Evolutionary conservation across 1,139 yeast species (phyloP).

Genomic region (Saccharomycopsis hybrid): DNA sequence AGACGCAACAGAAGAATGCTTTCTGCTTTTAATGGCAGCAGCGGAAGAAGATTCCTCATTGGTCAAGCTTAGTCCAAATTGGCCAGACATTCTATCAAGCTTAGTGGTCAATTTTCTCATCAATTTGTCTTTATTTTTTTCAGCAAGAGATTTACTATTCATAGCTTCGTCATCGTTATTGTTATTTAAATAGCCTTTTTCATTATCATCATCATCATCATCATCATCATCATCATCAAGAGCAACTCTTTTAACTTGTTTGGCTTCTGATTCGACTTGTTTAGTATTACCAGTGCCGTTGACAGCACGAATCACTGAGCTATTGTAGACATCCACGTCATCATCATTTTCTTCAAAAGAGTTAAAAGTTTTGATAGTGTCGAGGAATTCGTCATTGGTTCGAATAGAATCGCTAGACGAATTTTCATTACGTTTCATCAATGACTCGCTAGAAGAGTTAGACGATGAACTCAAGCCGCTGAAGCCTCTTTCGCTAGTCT

Average conservation of each 20-base stretch:
- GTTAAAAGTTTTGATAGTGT: slow-evolving; percentile 1
- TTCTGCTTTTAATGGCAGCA: not conserved
- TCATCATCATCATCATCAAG: not conserved
- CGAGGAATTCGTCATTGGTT: slow-evolving; percentile 3
- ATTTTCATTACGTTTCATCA: not conserved
- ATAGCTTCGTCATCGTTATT: not conserved
- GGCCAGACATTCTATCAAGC: slow-evolving; percentile 20
- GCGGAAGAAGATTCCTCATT: not conserved
- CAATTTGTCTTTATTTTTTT: slow-evolving; percentile 16
- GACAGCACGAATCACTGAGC: too few relatives aligned
- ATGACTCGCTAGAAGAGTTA: slow-evolving; percentile 4
- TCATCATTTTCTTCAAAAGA: not conserved
- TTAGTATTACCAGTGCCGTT: too few relatives aligned
- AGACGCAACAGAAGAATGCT: slow-evolving; percentile 15
- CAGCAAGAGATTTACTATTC: slow-evolving; percentile 9
- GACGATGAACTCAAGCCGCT: not conserved
- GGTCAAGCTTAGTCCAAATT: slow-evolving; percentile 13
- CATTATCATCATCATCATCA: not conserved
- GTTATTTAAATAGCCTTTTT: not conserved
- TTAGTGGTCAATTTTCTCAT: slow-evolving; percentile 20
- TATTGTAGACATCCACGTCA: too few relatives aligned
- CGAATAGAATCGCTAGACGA: slow-evolving; percentile 4
- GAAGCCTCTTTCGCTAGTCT: not conserved
- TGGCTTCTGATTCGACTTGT: too few relatives aligned
- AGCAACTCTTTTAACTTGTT: not conserved